These are phyloP conservation scores for Pyrenopolyporus hunteri DNA, from an alignment of 495 filamentous ascomycete genomes.

Conservation along the genomic window DNA sequence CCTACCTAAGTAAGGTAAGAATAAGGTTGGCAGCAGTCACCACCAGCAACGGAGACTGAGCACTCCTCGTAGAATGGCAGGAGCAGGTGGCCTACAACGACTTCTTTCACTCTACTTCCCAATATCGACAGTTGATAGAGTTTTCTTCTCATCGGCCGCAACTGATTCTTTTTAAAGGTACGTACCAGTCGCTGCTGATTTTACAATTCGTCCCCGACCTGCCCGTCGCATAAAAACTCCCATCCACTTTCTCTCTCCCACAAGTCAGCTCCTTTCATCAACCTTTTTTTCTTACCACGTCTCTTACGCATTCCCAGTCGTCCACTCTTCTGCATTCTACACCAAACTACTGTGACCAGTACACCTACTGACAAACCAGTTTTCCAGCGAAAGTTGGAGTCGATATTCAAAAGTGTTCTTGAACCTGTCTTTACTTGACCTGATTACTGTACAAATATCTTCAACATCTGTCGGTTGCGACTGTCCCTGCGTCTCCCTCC, in stretches of 20 bases:
- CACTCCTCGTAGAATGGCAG: not conserved
- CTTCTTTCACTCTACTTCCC: not conserved
- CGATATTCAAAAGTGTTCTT: not conserved
- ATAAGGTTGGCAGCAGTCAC: not conserved
- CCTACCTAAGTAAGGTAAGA: too few relatives aligned
- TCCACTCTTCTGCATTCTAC: constrained; percentile 5
- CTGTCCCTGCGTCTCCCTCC: constrained; percentile 1
- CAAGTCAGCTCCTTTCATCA: constrained; percentile 24
- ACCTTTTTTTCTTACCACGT: constrained; percentile 30
- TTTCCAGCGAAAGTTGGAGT: not conserved
- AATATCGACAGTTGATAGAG: not conserved
- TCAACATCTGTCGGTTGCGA: not conserved
- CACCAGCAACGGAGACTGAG: not conserved
- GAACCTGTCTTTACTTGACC: not conserved
- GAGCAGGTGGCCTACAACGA: not conserved
- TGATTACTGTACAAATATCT: not conserved
- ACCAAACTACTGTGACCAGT: not conserved
- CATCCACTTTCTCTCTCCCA: not conserved
- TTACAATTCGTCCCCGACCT: not conserved
- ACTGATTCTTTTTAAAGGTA: not conserved
- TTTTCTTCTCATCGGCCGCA: not conserved
- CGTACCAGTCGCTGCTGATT: not conserved
- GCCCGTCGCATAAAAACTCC: not conserved
- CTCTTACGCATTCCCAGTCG: constrained; percentile 10
- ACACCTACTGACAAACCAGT: constrained; percentile 1